A percentile compares a stretch with the other conserved stretches of the same genome.
phyloP scores from a whole-genome alignment of 345 rosid species.

The Gossypium thurberi region DNA sequence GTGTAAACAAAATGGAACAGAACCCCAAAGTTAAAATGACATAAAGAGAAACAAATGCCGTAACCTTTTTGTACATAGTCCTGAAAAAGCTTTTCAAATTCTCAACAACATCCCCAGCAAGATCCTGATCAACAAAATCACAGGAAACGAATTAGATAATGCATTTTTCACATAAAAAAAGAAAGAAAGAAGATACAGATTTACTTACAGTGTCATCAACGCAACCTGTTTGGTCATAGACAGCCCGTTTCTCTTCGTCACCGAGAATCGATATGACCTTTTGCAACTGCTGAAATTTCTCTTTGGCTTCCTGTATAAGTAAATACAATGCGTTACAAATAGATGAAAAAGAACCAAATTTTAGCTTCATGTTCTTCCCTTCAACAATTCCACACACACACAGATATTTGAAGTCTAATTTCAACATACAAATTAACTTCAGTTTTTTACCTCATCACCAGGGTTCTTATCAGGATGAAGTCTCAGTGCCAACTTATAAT shows the following conservation, averaged over 20 bases:
- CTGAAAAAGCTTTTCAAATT: conserved; percentile 66
- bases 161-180: background rate
- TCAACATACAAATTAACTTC: background rate
- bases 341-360: background rate
- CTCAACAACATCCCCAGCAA: conserved; percentile 68
- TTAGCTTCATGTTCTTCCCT: background rate
- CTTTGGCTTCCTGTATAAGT: conserved; percentile 70
- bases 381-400: background rate
- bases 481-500: conserved; percentile 70
- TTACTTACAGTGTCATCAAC: conserved; percentile 82
- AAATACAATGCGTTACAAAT: background rate
- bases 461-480: conserved; percentile 94
- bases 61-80: conserved; percentile 72
- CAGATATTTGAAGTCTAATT: background rate
- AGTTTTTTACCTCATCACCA: conserved; percentile 58
- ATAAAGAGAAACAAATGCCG: conserved; percentile 1
- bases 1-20: background rate
- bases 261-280: conserved; percentile 85
- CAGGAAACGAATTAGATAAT: background rate
- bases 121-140: conserved; percentile 47
- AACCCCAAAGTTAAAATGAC: background rate
- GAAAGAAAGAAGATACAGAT: background rate
- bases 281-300: conserved; percentile 90
- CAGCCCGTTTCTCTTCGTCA: conserved; percentile 72
- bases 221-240: conserved; percentile 88